Conservation (phyloP, 768 basidiomycete genomes). For the Mycena vulgaris region DNA sequence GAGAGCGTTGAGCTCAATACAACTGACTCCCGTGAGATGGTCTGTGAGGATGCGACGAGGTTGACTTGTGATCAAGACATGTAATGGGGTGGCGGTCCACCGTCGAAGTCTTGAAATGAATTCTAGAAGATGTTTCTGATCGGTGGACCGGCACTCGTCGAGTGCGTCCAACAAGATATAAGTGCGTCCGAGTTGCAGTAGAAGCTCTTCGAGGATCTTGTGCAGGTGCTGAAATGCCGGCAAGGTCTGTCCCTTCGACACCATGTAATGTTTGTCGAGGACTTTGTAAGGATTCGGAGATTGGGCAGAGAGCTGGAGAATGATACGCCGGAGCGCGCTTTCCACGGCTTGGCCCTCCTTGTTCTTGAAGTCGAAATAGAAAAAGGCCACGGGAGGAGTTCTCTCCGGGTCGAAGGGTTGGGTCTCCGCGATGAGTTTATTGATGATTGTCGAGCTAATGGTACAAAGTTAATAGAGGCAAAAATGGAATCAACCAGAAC, state of each 20-base stretch:
- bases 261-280: background rate
- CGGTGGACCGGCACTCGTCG: too few species aligned
- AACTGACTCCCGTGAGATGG: too few species aligned
- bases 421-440: background rate
- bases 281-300: background rate
- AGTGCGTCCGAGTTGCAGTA: background rate
- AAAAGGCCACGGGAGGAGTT: background rate
- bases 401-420: background rate
- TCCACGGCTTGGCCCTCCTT: background rate
- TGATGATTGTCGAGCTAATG: background rate
- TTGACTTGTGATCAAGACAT: constrained; percentile 4
- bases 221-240: background rate
- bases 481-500: too few species aligned
- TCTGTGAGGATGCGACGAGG: background rate
- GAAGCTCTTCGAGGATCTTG: background rate
- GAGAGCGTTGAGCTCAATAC: background rate
- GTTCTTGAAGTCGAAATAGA: background rate
- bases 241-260: background rate
- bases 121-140: background rate
- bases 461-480: background rate
- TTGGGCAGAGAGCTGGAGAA: too few species aligned
- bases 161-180: constrained; percentile 3
- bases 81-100: background rate
- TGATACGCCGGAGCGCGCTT: background rate
- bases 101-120: background rate